Conservation (phyloP, 1,139 yeast species). For the Nematodospora anomalae region DNA sequence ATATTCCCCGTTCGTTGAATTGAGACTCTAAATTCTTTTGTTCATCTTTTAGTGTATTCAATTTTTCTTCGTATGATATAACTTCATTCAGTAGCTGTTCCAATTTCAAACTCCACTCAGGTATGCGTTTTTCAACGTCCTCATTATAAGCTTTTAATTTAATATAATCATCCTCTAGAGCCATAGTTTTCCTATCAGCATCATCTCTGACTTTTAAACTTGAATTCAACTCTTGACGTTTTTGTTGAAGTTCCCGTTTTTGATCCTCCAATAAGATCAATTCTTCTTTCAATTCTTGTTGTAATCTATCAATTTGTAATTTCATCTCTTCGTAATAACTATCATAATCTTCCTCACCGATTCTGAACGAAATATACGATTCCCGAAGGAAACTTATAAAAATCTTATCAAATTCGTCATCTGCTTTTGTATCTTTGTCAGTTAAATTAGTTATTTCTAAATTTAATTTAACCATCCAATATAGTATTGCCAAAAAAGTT, state of each 20-base stretch:
- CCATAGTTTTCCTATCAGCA: slow-evolving; percentile 58
- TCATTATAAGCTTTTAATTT: slow-evolving; percentile 73
- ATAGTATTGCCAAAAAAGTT: slow-evolving; percentile 72
- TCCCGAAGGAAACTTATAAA: slow-evolving; percentile 65
- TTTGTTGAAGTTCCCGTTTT: slow-evolving; percentile 38
- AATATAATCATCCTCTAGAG: slow-evolving; percentile 68
- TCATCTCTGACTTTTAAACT: slow-evolving; percentile 29
- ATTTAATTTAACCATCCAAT: slow-evolving; percentile 71
- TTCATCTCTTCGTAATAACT: slow-evolving; percentile 58
- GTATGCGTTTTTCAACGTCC: slow-evolving; percentile 61
- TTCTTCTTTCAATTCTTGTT: slow-evolving; percentile 35
- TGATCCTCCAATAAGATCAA: slow-evolving; percentile 45
- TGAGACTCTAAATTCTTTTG: slow-evolving; percentile 47
- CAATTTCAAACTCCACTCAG: slow-evolving; percentile 52
- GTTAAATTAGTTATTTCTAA: slow-evolving; percentile 42
- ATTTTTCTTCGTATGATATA: slow-evolving; percentile 13
- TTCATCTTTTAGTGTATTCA: slow-evolving; percentile 43
- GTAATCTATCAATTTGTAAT: slow-evolving; percentile 45
- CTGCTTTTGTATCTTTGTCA: slow-evolving; percentile 27
- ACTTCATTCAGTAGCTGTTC: slow-evolving; percentile 10
- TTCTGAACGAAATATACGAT: slow-evolving; percentile 67
- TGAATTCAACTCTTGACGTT: slow-evolving; percentile 24
- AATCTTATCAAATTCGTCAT: slow-evolving; percentile 54
- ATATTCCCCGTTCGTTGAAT: slow-evolving; percentile 55
- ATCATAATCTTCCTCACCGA: slow-evolving; percentile 58